Conservation (phyloP, 257 asterid species). For the Lycium ferocissimum region DNA sequence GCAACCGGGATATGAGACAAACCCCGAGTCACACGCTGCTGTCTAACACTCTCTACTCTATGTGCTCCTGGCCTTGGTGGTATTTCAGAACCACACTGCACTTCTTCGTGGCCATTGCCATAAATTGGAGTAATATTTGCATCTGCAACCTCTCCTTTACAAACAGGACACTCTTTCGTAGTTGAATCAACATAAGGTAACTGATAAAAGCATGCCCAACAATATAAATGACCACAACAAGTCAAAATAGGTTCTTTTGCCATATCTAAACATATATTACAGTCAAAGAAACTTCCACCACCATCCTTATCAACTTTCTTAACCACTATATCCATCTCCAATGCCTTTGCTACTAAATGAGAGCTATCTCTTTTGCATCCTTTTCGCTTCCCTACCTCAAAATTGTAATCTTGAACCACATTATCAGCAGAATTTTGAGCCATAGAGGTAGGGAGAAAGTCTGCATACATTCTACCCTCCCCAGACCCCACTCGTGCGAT, state of each 20-base stretch:
- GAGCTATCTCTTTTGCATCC: no score
- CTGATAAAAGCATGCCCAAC: constrained; percentile 78
- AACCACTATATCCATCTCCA: constrained; percentile 23
- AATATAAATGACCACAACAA: constrained; percentile 81
- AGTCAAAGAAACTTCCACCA: constrained; percentile 64
- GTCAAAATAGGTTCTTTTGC: constrained; percentile 73
- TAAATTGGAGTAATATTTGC: constrained; percentile 57
- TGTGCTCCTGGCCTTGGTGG: constrained; percentile 75
- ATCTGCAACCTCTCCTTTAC: constrained; percentile 64
- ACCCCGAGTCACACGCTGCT: constrained; percentile 68
- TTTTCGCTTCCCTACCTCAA: no score
- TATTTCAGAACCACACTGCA: constrained; percentile 51
- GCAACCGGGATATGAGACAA: constrained; percentile 79
- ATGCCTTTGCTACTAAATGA: no score
- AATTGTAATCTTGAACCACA: neutral
- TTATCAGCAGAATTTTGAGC: no score
- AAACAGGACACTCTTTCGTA: constrained; percentile 73
- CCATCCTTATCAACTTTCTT: constrained; percentile 26
- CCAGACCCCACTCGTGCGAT: no score
- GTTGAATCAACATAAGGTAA: constrained; percentile 63
- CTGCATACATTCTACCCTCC: no score
- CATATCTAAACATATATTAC: constrained; percentile 74
- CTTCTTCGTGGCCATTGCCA: constrained; percentile 40
- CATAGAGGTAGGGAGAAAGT: no score
- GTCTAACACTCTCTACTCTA: constrained; percentile 70